Percentiles rank a stretch among this genome's conserved stretches.
Conservation (phyloP, 805 yeast species). For the Yamadazyma kitorensis region DNA sequence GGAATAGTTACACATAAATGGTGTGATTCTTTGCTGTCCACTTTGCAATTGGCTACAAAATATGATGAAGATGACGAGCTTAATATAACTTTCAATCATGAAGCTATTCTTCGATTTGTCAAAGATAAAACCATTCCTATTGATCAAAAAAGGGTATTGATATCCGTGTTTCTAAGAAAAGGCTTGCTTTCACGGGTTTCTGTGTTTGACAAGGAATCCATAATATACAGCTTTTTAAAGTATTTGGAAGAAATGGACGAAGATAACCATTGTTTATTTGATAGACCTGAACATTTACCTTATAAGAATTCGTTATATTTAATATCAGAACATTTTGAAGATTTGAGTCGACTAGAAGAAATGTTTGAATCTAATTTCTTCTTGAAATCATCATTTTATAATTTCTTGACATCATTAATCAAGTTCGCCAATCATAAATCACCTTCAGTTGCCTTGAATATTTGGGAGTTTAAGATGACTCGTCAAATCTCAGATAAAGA, state of each 20-base stretch:
- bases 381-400: neutral
- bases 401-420: slow-evolving; percentile 10
- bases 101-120: slow-evolving; percentile 15
- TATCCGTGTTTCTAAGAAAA: slow-evolving; percentile 15
- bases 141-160: slow-evolving; percentile 19
- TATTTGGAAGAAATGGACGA: slow-evolving; percentile 13
- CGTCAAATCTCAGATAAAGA: neutral
- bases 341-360: neutral
- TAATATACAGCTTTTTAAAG: slow-evolving; percentile 17
- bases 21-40: slow-evolving; percentile 23
- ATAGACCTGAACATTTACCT: slow-evolving; percentile 14
- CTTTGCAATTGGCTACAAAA: slow-evolving; percentile 19
- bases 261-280: slow-evolving; percentile 21
- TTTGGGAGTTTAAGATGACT: slow-evolving; percentile 8
- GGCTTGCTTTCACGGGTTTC: slow-evolving; percentile 15
- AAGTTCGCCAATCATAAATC: slow-evolving; percentile 2
- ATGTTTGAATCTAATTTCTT: neutral
- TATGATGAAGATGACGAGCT: slow-evolving; percentile 4
- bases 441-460: slow-evolving; percentile 3
- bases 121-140: slow-evolving; percentile 10
- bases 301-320: slow-evolving; percentile 17
- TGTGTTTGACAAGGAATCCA: slow-evolving; percentile 11
- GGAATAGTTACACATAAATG: slow-evolving; percentile 9
- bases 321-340: slow-evolving; percentile 1
- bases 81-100: slow-evolving; percentile 12